These are phyloP conservation scores for Pyricularia pennisetigena DNA, from an alignment of 2,329 filamentous ascomycete species.

Conservation along the genomic window DNA sequence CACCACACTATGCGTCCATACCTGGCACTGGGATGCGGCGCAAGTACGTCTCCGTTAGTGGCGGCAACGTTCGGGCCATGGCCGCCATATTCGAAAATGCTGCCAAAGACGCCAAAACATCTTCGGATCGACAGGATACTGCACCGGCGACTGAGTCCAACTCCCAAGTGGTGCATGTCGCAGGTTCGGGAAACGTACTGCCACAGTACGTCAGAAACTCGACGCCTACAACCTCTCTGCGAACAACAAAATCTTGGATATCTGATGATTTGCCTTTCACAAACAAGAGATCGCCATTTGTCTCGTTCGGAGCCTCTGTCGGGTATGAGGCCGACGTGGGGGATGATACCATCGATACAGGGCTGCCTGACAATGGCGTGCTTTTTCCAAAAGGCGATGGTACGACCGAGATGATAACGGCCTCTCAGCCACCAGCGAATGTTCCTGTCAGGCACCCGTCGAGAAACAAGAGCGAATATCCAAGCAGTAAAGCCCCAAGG, in stretches of 20 bases:
- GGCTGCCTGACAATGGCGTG: background rate
- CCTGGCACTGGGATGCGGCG: background rate
- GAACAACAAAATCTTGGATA: conserved; percentile 1
- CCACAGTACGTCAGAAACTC: conserved; percentile 1
- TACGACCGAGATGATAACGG: background rate
- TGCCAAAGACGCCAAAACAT: conserved; percentile 5
- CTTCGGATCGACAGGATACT: background rate
- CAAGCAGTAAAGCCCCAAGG: background rate
- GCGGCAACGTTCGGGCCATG: conserved; percentile 33
- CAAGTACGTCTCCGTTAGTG: conserved; percentile 4
- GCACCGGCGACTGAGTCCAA: background rate
- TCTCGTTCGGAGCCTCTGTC: background rate
- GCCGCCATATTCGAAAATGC: conserved; percentile 39
- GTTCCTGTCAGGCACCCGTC: background rate
- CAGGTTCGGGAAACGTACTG: conserved; percentile 12
- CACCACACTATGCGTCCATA: background rate
- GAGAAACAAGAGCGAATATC: background rate
- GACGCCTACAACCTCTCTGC: background rate
- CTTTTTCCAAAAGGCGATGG: background rate
- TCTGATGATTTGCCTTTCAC: background rate
- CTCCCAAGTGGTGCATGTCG: background rate
- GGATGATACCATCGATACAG: background rate
- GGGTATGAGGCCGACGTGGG: background rate
- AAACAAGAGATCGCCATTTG: background rate
- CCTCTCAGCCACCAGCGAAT: background rate